Percentiles rank a stretch among this genome's conserved stretches.
Conservation (phyloP, 495 filamentous ascomycete species). For the Xylaria venustula region DNA sequence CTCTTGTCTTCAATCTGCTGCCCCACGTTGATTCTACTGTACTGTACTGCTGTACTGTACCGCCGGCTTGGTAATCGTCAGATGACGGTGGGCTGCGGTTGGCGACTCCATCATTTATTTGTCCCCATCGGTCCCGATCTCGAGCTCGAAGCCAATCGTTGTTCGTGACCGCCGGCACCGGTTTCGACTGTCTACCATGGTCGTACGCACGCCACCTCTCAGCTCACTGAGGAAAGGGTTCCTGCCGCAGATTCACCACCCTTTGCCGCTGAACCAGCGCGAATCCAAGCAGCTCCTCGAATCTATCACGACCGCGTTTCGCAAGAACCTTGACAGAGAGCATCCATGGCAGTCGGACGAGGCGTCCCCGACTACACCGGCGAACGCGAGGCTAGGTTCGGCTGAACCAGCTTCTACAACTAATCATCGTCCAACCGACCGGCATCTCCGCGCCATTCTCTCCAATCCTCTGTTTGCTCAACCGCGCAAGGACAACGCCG, state of each 20-base stretch:
- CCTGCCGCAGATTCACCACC: constrained; percentile 63
- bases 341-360: constrained; percentile 45
- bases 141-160: neutral
- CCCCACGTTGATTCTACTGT: no score
- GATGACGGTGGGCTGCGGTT: no score
- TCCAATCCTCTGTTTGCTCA: constrained; percentile 62
- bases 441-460: constrained; percentile 64
- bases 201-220: constrained; percentile 28
- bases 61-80: no score
- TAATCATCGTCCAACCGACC: constrained; percentile 38
- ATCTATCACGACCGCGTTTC: constrained; percentile 73
- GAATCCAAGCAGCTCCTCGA: constrained; percentile 68
- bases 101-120: no score
- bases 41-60: no score
- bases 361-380: constrained; percentile 15
- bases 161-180: constrained; percentile 1
- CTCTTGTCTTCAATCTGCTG: no score
- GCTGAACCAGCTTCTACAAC: constrained; percentile 12
- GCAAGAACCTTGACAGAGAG: constrained; percentile 65
- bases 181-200: constrained; percentile 25
- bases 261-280: constrained; percentile 61
- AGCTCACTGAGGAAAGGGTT: constrained; percentile 49
- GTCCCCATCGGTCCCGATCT: no score
- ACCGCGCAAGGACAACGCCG: neutral
- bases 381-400: constrained; percentile 20